These are phyloP conservation scores for Linnemannia exigua DNA, from an alignment of 192 early-diverging fungal species.

Conservation along the genomic window DNA sequence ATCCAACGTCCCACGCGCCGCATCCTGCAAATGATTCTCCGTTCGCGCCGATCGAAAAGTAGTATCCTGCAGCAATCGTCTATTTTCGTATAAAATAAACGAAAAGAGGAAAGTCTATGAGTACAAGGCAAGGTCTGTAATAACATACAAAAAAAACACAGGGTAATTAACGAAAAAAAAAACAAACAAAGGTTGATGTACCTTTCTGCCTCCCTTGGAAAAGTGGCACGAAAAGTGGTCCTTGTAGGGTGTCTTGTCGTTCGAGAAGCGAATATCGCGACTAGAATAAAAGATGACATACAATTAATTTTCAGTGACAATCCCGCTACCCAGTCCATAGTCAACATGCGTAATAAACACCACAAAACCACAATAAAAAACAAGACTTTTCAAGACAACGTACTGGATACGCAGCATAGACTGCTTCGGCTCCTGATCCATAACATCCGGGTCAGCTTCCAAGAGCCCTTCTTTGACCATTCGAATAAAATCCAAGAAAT, in stretches of 20 bases:
- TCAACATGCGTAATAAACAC: neutral
- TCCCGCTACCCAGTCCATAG: neutral
- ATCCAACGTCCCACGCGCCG: slow-evolving; percentile 63
- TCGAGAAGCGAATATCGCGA: slow-evolving; percentile 72
- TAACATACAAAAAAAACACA: too few species aligned
- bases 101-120: neutral
- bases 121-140: too few species aligned
- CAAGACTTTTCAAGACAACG: neutral
- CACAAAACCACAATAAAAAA: neutral
- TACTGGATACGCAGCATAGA: slow-evolving; percentile 65
- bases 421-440: slow-evolving; percentile 58
- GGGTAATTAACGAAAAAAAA: too few species aligned
- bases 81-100: neutral
- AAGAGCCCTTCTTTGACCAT: slow-evolving; percentile 57
- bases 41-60: slow-evolving; percentile 61
- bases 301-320: neutral
- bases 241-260: slow-evolving; percentile 71
- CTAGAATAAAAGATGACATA: slow-evolving; percentile 38
- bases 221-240: slow-evolving; percentile 58
- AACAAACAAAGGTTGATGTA: too few species aligned
- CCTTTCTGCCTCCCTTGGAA: slow-evolving; percentile 63
- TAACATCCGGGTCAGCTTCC: slow-evolving; percentile 60
- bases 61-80: slow-evolving; percentile 65
- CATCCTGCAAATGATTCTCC: slow-evolving; percentile 57
- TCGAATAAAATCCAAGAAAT: slow-evolving; percentile 64